Conservation (phyloP, 129 eudicot species). For the Solidago caesia region DNA sequence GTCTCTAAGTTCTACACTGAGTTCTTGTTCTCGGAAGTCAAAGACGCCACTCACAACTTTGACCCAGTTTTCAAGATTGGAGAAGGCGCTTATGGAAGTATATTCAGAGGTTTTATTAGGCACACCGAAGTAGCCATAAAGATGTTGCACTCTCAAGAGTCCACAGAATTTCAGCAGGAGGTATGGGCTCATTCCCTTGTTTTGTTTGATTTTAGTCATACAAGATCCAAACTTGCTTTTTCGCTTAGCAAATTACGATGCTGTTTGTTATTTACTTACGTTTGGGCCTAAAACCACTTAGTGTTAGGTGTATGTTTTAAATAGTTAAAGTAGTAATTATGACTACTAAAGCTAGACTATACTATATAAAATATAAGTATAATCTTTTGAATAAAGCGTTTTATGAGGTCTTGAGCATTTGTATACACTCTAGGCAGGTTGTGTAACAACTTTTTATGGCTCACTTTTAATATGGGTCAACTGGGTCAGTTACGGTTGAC, state of each 20-base stretch:
- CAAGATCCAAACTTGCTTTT: neutral
- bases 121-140: constrained; percentile 82
- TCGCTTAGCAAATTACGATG: neutral
- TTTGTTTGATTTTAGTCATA: neutral
- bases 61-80: constrained; percentile 71
- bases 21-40: constrained; percentile 57
- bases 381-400: neutral
- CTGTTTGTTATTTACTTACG: neutral
- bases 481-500: neutral
- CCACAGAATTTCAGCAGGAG: constrained; percentile 82
- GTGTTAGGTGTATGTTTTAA: neutral
- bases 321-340: too few species aligned
- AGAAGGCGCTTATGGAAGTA: constrained; percentile 90
- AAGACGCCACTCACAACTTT: constrained; percentile 65
- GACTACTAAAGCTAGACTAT: too few species aligned
- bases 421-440: neutral
- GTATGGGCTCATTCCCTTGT: constrained; percentile 34
- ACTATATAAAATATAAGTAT: too few species aligned
- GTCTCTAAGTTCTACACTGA: constrained; percentile 49
- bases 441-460: neutral
- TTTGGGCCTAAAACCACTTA: neutral
- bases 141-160: constrained; percentile 71
- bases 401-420: neutral
- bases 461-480: too few species aligned
- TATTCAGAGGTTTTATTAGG: constrained; percentile 60